Conservation (phyloP, 306 rosid genomes). For the Vigna hirtella region DNA sequence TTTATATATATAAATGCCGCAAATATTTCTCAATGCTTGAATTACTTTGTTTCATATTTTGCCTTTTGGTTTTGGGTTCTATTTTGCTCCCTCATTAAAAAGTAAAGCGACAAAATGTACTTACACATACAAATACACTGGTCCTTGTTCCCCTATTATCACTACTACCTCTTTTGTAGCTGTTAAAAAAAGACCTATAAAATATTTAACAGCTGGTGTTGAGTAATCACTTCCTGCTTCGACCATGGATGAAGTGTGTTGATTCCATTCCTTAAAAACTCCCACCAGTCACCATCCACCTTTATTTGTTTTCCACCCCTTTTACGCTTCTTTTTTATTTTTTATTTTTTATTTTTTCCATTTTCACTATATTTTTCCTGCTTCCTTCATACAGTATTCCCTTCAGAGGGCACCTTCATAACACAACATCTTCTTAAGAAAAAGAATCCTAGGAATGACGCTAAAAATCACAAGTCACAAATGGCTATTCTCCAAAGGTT, state of each 20-base stretch:
- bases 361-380: not conserved
- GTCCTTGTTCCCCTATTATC: conserved; percentile 11
- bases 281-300: conserved; percentile 43
- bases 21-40: conserved; percentile 23
- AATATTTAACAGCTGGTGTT: conserved; percentile 65
- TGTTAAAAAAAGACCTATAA: conserved; percentile 59
- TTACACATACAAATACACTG: conserved; percentile 31
- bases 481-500: conserved; percentile 60
- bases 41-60: not conserved
- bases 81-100: conserved; percentile 27
- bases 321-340: not conserved
- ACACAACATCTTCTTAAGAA: conserved; percentile 38
- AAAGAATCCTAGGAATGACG: conserved; percentile 18
- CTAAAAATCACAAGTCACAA: conserved; percentile 37
- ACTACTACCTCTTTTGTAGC: conserved; percentile 40
- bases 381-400: conserved; percentile 34
- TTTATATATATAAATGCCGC: not conserved
- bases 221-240: conserved; percentile 19
- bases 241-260: conserved; percentile 34
- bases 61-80: not conserved
- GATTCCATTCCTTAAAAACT: conserved; percentile 36
- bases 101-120: conserved; percentile 38
- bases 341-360: not conserved
- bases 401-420: conserved; percentile 29
- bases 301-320: conserved; percentile 23